Percentiles rank a stretch among this genome's conserved stretches.
These are phyloP conservation scores for Alternaria ventricosa DNA, from an alignment of 2,329 filamentous ascomycete genomes.

Conservation along the genomic window DNA sequence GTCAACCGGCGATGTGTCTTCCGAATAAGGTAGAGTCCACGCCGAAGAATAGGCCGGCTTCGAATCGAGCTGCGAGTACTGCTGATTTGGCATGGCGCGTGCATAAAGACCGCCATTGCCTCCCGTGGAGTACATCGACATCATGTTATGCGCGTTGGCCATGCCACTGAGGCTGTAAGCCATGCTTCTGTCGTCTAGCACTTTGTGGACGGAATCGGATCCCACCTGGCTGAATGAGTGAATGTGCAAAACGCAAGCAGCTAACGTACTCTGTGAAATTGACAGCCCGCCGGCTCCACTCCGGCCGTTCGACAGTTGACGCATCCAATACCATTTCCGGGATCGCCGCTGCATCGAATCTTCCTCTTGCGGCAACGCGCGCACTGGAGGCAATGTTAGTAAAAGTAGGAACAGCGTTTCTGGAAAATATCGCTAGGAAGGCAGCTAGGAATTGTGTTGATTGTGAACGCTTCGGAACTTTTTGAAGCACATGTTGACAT, in stretches of 20 bases:
- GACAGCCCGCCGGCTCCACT: slow-evolving; percentile 66
- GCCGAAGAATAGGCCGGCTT: slow-evolving; percentile 25
- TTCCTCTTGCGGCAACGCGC: slow-evolving; percentile 89
- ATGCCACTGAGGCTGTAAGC: slow-evolving; percentile 24
- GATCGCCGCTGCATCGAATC: slow-evolving; percentile 91
- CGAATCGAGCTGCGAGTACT: slow-evolving; percentile 28
- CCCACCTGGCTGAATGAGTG: slow-evolving; percentile 37
- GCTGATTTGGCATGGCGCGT: slow-evolving; percentile 16
- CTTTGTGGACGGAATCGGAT: slow-evolving; percentile 34
- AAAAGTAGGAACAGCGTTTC: background rate
- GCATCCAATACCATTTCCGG: slow-evolving; percentile 77
- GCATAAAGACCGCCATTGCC: slow-evolving; percentile 16
- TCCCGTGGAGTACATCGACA: slow-evolving; percentile 28
- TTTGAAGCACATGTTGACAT: slow-evolving; percentile 18
- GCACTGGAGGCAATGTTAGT: slow-evolving; percentile 64
- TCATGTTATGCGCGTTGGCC: slow-evolving; percentile 26
- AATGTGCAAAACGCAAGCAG: too few relatives aligned
- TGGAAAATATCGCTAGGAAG: too few relatives aligned
- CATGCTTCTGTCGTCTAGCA: slow-evolving; percentile 28
- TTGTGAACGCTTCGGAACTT: background rate
- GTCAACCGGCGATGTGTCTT: slow-evolving; percentile 39
- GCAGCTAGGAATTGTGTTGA: background rate
- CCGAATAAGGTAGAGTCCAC: slow-evolving; percentile 36
- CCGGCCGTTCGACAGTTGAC: slow-evolving; percentile 81
- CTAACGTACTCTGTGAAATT: slow-evolving; percentile 75